A percentile compares a stretch with the other conserved stretches of the same genome.
Evolutionary conservation across 164 flowering plant species (phyloP).

Genomic region (Paratinospora sagittata): DNA sequence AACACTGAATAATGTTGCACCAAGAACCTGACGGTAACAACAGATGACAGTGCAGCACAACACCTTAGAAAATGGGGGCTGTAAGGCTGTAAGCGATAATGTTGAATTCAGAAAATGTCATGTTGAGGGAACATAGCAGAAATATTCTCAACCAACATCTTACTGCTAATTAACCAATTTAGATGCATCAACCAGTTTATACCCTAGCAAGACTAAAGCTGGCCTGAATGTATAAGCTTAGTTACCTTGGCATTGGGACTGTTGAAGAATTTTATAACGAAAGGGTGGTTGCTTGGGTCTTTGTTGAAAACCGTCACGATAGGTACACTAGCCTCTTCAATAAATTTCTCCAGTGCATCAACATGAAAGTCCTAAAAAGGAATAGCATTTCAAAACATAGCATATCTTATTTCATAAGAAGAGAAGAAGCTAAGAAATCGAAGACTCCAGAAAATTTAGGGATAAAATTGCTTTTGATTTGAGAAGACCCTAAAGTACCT

Average conservation of each 20-base stretch:
- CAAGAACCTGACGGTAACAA: too few relatives aligned
- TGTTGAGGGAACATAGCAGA: too few relatives aligned
- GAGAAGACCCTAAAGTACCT: slow-evolving; percentile 41
- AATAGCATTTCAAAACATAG: background rate
- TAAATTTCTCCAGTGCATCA: slow-evolving; percentile 59
- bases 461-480: background rate
- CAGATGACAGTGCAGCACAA: background rate
- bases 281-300: slow-evolving; percentile 67
- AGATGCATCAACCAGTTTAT: too few relatives aligned
- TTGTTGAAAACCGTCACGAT: slow-evolving; percentile 53
- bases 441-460: background rate
- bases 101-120: too few relatives aligned
- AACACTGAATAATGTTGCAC: too few relatives aligned
- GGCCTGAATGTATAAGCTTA: background rate
- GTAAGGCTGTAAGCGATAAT: background rate
- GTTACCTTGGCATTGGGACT: slow-evolving; percentile 60
- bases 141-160: too few relatives aligned
- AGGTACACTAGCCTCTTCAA: slow-evolving; percentile 68
- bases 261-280: slow-evolving; percentile 64
- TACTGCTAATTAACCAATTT: too few relatives aligned
- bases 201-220: too few relatives aligned
- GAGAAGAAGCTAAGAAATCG: background rate
- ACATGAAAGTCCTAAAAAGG: slow-evolving; percentile 58
- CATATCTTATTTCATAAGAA: background rate
- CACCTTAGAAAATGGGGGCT: background rate